These are phyloP conservation scores for Alternaria sp. DNA, from an alignment of 2,329 filamentous ascomycete genomes.

Conservation along the genomic window DNA sequence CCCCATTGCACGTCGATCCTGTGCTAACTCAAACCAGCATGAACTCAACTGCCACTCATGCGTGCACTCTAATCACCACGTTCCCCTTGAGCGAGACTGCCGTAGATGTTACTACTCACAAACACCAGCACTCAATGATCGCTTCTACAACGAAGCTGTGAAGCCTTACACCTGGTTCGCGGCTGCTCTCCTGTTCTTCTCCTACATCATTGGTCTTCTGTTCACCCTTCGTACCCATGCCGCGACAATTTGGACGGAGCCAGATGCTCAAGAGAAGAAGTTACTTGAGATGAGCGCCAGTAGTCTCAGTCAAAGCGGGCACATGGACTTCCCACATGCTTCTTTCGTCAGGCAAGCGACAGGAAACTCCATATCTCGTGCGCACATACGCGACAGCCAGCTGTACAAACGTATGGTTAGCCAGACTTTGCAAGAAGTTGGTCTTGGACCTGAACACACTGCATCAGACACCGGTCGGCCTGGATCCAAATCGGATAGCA, in stretches of 20 bases:
- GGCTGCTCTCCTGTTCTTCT: constrained; percentile 83
- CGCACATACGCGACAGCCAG: constrained; percentile 82
- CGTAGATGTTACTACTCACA: constrained; percentile 95
- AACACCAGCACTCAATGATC: constrained; percentile 78
- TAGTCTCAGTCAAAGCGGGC: constrained; percentile 39
- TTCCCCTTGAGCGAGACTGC: constrained; percentile 70
- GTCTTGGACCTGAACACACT: constrained; percentile 65
- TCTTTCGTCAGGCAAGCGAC: constrained; percentile 40
- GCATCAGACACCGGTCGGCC: constrained; percentile 48
- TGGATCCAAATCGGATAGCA: constrained; percentile 29
- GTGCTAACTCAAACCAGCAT: constrained; percentile 63
- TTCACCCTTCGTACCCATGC: constrained; percentile 96
- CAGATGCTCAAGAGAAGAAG: constrained; percentile 56
- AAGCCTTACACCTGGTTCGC: constrained; percentile 92
- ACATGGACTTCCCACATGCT: constrained; percentile 38
- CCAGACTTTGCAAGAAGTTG: constrained; percentile 85
- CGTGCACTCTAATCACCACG: constrained; percentile 58
- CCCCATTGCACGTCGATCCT: background rate
- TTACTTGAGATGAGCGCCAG: constrained; percentile 46
- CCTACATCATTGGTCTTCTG: constrained; percentile 91
- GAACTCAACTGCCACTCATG: constrained; percentile 82
- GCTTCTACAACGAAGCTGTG: constrained; percentile 89
- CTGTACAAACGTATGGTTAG: constrained; percentile 93
- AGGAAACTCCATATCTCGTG: constrained; percentile 34
- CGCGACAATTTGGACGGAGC: constrained; percentile 94